These are phyloP conservation scores for Cucurbita ficifolia DNA, from an alignment of 306 rosid species.

Conservation along the genomic window DNA sequence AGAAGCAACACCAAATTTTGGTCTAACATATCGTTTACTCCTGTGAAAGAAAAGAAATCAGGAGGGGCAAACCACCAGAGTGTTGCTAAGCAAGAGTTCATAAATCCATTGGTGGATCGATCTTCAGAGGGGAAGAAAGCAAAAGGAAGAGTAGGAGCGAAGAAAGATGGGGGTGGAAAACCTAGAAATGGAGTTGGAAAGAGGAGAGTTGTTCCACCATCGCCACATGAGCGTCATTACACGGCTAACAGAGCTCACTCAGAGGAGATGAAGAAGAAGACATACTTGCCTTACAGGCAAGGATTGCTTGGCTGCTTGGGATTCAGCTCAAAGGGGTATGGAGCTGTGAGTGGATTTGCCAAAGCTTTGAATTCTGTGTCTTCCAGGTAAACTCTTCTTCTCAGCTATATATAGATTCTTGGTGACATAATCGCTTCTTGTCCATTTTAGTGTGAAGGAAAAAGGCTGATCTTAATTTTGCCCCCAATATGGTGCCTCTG, in stretches of 20 bases:
- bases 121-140: conserved; percentile 1
- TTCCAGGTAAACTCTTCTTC: conserved; percentile 35
- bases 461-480: neutral
- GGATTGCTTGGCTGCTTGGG: conserved; percentile 89
- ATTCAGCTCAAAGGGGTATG: conserved; percentile 85
- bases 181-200: conserved; percentile 68
- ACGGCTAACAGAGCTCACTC: conserved; percentile 76
- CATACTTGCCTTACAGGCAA: conserved; percentile 74
- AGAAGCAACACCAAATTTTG: conserved; percentile 11
- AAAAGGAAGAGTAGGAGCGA: conserved; percentile 7
- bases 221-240: conserved; percentile 81
- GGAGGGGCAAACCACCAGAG: neutral
- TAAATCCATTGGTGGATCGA: neutral
- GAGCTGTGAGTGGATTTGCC: conserved; percentile 77
- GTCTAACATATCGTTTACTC: conserved; percentile 9
- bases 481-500: neutral
- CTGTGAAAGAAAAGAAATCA: conserved; percentile 9
- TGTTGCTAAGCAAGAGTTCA: neutral
- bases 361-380: conserved; percentile 88
- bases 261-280: conserved; percentile 81
- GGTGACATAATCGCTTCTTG: neutral
- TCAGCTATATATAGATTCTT: neutral
- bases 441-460: conserved; percentile 3
- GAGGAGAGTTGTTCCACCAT: conserved; percentile 46
- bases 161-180: conserved; percentile 20